Evolutionary conservation across 2,329 filamentous ascomycete species (phyloP), one percentile per base, ranked within the genome.

Genomic region (Ilyonectria sp.): DNA sequence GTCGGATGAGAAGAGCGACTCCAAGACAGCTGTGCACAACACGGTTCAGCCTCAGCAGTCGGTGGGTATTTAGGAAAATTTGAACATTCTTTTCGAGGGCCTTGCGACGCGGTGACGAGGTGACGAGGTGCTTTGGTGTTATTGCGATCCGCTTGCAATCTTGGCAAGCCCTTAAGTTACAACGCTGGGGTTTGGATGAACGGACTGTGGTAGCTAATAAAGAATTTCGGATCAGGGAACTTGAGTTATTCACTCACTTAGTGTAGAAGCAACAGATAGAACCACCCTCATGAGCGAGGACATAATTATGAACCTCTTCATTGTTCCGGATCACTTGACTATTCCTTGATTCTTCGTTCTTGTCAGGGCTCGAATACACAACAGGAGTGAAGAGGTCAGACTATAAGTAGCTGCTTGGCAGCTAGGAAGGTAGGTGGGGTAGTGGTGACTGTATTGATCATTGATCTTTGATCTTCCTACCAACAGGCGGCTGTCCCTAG

Each of bases 1-100:
- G 26, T 66, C 63, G 15, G 63, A 61, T 52, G 63, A 66, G 53
- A 66, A 66, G 58, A 11, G 8, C 11, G 63, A 53, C 13, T 37
- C 63, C 5, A 66, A 66, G 53, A 49, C 57, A 11, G 23, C 37
- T 2, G 47, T 52, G n/a, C 35, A 31, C 4, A 17, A 17, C 29
- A 59, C 26, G 15, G 29, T 52, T n/a, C 35, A 60, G 5, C 47
- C 26, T 10, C 58, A 54, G 58, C 47, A 53, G 17, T 53, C 58
- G 9, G 11, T 52, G 31, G 50, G n/a, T 11, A 54, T 60, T 11
- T 53, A 31, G 44, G 37, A 9, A n/a, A 17, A 31, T 33, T 9
- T 29, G 3, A 19, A 33, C 17, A 31, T 10, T 6, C 15, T 33
- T 52, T 33, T 9, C 29, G 44, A 31, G 33, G n/a, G 50, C 19